A percentile compares a stretch with the other conserved stretches of the same genome.
These are phyloP conservation scores for Plasmodium knowlesi DNA, from an alignment of 169 alveolate genomes.

Conservation along the genomic window DNA sequence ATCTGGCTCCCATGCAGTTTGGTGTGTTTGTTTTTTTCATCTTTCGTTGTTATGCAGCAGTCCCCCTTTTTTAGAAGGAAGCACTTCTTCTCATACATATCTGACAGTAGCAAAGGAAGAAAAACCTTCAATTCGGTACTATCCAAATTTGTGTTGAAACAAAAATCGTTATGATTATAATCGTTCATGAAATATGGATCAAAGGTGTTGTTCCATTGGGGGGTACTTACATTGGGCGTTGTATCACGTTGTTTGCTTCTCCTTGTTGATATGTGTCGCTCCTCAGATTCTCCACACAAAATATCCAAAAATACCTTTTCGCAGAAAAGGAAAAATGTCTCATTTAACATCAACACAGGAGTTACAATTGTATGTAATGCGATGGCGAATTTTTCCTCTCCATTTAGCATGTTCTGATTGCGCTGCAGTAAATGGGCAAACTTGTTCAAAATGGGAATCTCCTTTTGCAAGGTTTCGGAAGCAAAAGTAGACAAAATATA, in stretches of 20 bases:
- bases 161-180: background rate
- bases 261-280: background rate
- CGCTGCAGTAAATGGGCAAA: background rate
- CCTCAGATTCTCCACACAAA: background rate
- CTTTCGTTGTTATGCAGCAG: background rate
- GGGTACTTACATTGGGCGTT: background rate
- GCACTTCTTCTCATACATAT: slow-evolving; percentile 10
- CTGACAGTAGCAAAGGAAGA: slow-evolving; percentile 15
- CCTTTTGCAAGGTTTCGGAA: background rate
- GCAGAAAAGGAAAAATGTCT: slow-evolving; percentile 19
- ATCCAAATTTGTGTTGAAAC: too few relatives aligned
- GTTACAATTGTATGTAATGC: slow-evolving; percentile 24
- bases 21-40: background rate
- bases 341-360: slow-evolving; percentile 23
- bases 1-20: background rate
- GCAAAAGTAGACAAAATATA: slow-evolving; percentile 21
- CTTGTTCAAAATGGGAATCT: background rate
- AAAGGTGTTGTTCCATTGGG: background rate
- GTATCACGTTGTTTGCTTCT: background rate
- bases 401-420: background rate
- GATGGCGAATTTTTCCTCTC: slow-evolving; percentile 27
- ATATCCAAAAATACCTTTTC: slow-evolving; percentile 1
- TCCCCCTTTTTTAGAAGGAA: background rate
- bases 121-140: slow-evolving; percentile 11
- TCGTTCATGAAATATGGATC: background rate